Conservation (phyloP, 805 yeast genomes). For the Hermanozyma aechmeae region DNA sequence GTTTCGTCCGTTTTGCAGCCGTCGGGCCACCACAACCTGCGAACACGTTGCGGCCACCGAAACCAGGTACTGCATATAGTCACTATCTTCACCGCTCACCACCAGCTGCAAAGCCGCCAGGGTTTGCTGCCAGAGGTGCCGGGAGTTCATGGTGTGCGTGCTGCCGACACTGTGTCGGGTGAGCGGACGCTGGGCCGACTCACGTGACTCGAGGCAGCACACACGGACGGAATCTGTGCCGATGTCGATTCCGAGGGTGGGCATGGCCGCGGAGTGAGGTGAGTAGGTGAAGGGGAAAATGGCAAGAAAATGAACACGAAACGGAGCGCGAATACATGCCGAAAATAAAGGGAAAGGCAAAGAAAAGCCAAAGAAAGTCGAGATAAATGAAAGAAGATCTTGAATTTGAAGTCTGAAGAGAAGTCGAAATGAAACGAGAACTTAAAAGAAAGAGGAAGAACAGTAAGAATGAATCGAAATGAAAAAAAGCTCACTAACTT, state of each 20-base stretch:
- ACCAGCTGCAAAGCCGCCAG: constrained; percentile 6
- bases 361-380: too few relatives aligned
- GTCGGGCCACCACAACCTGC: constrained; percentile 34
- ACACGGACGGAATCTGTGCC: constrained; percentile 44
- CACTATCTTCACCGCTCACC: constrained; percentile 28
- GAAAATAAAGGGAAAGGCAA: too few relatives aligned
- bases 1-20: constrained; percentile 5
- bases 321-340: too few relatives aligned
- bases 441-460: too few relatives aligned
- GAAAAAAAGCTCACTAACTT: too few relatives aligned
- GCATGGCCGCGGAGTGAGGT: too few relatives aligned
- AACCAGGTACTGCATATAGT: constrained; percentile 12
- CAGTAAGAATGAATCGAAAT: too few relatives aligned
- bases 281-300: too few relatives aligned
- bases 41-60: constrained; percentile 52
- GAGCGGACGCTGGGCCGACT: constrained; percentile 4
- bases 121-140: constrained; percentile 5
- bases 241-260: constrained; percentile 39
- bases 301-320: too few relatives aligned
- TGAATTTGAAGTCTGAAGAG: too few relatives aligned
- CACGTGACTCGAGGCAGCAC: constrained; percentile 14
- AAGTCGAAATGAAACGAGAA: too few relatives aligned
- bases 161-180: constrained; percentile 3
- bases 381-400: too few relatives aligned
- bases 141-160: constrained; percentile 7